Conservation (phyloP, 2,329 filamentous ascomycete genomes). For the Penicillium sp. region DNA sequence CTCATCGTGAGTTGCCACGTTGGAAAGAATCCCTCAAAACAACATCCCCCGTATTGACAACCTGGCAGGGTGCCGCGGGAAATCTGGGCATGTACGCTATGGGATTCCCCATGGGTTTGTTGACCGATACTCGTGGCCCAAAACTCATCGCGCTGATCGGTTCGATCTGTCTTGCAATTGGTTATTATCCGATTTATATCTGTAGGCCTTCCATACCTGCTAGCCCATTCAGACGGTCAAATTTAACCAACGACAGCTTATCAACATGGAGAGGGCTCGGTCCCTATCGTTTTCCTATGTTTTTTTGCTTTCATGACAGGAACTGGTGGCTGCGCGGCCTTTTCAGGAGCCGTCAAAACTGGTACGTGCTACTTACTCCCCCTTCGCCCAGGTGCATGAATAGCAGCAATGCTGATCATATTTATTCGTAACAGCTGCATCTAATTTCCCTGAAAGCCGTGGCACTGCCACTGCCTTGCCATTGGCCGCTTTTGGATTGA, state of each 20-base stretch:
- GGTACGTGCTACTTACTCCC: slow-evolving; percentile 41
- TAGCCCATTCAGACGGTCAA: background rate
- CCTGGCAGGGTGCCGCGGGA: slow-evolving; percentile 54
- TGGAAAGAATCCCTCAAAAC: background rate
- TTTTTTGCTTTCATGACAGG: slow-evolving; percentile 86
- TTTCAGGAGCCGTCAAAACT: slow-evolving; percentile 82
- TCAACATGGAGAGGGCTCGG: slow-evolving; percentile 65
- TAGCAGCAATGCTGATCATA: slow-evolving; percentile 11
- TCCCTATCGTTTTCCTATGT: slow-evolving; percentile 66
- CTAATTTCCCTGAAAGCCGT: slow-evolving; percentile 89
- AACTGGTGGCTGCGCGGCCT: slow-evolving; percentile 87
- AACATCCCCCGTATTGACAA: slow-evolving; percentile 32
- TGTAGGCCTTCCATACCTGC: slow-evolving; percentile 38
- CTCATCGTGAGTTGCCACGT: slow-evolving; percentile 67
- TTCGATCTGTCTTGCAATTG: slow-evolving; percentile 70
- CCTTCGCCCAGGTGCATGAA: background rate
- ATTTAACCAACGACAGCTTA: slow-evolving; percentile 61
- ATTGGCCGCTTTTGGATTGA: slow-evolving; percentile 88
- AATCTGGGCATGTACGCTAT: slow-evolving; percentile 88
- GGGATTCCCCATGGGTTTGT: slow-evolving; percentile 85
- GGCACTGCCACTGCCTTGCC: slow-evolving; percentile 95
- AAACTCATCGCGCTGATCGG: slow-evolving; percentile 78
- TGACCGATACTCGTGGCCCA: slow-evolving; percentile 82
- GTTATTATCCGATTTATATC: slow-evolving; percentile 82
- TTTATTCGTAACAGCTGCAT: slow-evolving; percentile 61